These are phyloP conservation scores for Coemansia sp. DNA, from an alignment of 192 early-diverging fungal genomes.

Conservation along the genomic window DNA sequence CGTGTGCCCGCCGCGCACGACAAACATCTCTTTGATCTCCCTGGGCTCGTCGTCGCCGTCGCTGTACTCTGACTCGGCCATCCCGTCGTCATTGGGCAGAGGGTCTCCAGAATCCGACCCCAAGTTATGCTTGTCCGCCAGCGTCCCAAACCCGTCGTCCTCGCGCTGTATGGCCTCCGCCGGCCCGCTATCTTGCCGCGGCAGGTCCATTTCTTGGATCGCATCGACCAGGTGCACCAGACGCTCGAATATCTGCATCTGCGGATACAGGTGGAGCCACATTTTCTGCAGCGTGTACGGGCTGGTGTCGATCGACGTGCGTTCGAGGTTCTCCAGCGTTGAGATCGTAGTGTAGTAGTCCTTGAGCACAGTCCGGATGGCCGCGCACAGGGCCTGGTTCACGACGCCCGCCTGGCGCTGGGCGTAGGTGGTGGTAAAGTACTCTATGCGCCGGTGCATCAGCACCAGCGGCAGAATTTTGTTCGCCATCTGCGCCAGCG, in stretches of 20 bases:
- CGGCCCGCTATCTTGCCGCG: slow-evolving; percentile 11
- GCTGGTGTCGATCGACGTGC: slow-evolving; percentile 48
- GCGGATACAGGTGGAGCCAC: slow-evolving; percentile 86
- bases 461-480: slow-evolving; percentile 77
- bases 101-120: slow-evolving; percentile 12
- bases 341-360: slow-evolving; percentile 83
- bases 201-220: slow-evolving; percentile 45
- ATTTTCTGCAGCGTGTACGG: slow-evolving; percentile 90
- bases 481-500: slow-evolving; percentile 67
- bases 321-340: slow-evolving; percentile 85
- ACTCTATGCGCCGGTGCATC: slow-evolving; percentile 71
- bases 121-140: slow-evolving; percentile 21
- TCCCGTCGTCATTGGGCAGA: slow-evolving; percentile 5
- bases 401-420: slow-evolving; percentile 80
- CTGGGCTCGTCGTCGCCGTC: slow-evolving; percentile 13
- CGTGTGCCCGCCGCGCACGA: slow-evolving; percentile 74
- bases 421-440: slow-evolving; percentile 74
- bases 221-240: slow-evolving; percentile 55
- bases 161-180: slow-evolving; percentile 6
- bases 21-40: slow-evolving; percentile 39
- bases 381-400: slow-evolving; percentile 87
- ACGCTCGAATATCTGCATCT: slow-evolving; percentile 56
- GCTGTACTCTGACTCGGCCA: slow-evolving; percentile 4
- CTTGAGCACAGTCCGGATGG: slow-evolving; percentile 71
- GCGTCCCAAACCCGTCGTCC: slow-evolving; percentile 21